A percentile compares a stretch with the other conserved stretches of the same genome.
Evolutionary conservation across 768 basidiomycete species (phyloP).

Genomic region (Suillus subalutaceus): DNA sequence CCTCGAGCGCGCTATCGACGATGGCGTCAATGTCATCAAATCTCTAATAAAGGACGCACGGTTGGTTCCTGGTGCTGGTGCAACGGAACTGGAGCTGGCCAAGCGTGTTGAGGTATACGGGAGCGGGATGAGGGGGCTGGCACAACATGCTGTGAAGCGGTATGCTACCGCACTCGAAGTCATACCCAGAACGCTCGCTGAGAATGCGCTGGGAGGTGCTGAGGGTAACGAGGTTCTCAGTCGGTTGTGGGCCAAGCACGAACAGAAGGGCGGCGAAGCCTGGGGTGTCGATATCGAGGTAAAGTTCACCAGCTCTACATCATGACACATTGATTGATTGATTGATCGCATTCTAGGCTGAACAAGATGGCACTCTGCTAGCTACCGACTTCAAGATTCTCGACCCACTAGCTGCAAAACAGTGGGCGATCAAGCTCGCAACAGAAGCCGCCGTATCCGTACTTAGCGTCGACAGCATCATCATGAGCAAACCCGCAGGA

Average conservation of each 20-base stretch:
- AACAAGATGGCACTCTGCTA: conserved; percentile 75
- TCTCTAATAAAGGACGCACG: conserved; percentile 86
- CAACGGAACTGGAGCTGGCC: conserved; percentile 92
- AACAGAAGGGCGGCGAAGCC: conserved; percentile 66
- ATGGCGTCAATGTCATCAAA: conserved; percentile 96
- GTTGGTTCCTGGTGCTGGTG: conserved; percentile 92
- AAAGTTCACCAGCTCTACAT: neutral
- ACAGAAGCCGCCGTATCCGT: conserved; percentile 91
- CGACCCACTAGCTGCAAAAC: conserved; percentile 87
- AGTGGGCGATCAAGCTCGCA: conserved; percentile 88
- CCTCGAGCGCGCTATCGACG: conserved; percentile 94
- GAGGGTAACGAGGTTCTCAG: conserved; percentile 94
- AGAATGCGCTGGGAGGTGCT: conserved; percentile 91
- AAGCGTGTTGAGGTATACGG: conserved; percentile 85
- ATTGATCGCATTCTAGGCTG: conserved; percentile 49
- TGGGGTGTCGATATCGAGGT: conserved; percentile 95
- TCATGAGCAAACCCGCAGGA: conserved; percentile 79
- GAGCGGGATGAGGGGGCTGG: conserved; percentile 83
- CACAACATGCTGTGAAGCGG: conserved; percentile 91
- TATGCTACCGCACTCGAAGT: conserved; percentile 92
- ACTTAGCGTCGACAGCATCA: conserved; percentile 95
- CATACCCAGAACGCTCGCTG: conserved; percentile 87
- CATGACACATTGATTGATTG: conserved; percentile 10
- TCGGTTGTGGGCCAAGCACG: conserved; percentile 88
- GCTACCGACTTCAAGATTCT: conserved; percentile 69